phyloP scores from a whole-genome alignment of 208 protist genomes.

The Entamoeba invadens region DNA sequence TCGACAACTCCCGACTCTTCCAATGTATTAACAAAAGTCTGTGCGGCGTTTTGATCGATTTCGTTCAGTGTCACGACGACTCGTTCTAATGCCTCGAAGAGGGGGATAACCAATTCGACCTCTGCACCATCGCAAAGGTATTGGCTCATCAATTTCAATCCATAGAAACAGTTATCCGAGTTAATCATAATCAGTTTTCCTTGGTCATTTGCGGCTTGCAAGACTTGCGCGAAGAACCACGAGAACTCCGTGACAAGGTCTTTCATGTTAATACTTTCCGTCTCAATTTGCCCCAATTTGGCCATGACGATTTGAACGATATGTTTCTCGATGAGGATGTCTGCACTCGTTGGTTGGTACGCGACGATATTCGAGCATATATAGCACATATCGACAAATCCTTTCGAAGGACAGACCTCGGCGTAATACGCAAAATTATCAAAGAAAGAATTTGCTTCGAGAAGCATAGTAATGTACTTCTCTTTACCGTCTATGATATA shows the following conservation, averaged over 20 bases:
- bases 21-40: not conserved
- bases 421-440: not conserved
- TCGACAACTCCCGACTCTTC: not conserved
- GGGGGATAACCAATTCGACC: not conserved
- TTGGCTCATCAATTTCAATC: not conserved
- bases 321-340: not conserved
- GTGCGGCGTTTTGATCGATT: not conserved
- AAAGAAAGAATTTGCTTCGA: not conserved
- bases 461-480: not conserved
- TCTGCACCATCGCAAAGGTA: not conserved
- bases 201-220: not conserved
- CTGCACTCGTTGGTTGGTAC: not conserved
- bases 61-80: not conserved
- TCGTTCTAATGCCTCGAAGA: not conserved
- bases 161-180: not conserved
- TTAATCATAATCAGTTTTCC: not conserved
- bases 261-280: not conserved
- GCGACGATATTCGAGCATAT: not conserved
- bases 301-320: not conserved
- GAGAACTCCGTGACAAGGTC: not conserved
- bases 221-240: not conserved
- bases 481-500: not conserved
- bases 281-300: not conserved
- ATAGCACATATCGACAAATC: not conserved
- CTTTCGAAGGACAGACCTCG: not conserved